Evolutionary conservation across 2,329 filamentous ascomycete species (phyloP).

Genomic region (Calonectria hongkongensis): DNA sequence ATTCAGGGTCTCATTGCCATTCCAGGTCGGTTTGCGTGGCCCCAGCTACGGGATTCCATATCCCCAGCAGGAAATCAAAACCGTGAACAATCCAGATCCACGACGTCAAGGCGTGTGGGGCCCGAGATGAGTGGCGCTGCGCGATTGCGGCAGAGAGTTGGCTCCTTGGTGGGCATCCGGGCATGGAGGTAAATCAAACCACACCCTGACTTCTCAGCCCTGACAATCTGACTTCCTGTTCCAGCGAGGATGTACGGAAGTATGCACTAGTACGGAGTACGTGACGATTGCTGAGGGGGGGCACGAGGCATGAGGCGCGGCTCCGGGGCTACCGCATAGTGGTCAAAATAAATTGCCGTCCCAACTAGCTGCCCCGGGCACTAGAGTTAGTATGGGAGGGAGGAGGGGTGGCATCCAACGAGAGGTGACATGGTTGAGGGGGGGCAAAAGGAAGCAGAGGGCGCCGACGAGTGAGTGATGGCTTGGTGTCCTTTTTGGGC

Average conservation of each 20-base stretch:
- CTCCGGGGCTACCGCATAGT: conserved; percentile 34
- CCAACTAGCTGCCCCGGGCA: conserved; percentile 15
- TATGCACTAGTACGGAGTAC: conserved; percentile 22
- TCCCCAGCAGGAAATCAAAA: conserved; percentile 17
- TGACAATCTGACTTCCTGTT: not conserved
- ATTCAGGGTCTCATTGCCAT: conserved; percentile 35
- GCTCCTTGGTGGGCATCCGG: conserved; percentile 2
- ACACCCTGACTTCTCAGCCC: conserved; percentile 12
- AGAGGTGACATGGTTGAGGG: conserved; percentile 11
- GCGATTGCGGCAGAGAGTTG: conserved; percentile 28
- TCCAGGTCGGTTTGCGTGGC: conserved; percentile 25
- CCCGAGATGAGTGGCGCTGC: conserved; percentile 25
- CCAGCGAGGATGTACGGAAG: conserved; percentile 33
- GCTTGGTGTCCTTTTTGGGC: conserved; percentile 30
- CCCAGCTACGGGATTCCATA: conserved; percentile 18
- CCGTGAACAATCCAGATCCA: conserved; percentile 32
- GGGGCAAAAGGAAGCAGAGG: not conserved
- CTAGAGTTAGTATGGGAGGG: conserved; percentile 21
- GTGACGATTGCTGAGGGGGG: conserved; percentile 29
- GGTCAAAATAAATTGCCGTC: conserved; percentile 22
- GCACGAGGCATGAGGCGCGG: conserved; percentile 36
- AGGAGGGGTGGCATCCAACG: conserved; percentile 33
- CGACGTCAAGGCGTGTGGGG: conserved; percentile 42
- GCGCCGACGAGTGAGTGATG: conserved; percentile 35
- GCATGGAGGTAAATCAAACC: not conserved